These are phyloP conservation scores for Erythrophleum fordii DNA, from an alignment of 306 rosid species.

Conservation along the genomic window DNA sequence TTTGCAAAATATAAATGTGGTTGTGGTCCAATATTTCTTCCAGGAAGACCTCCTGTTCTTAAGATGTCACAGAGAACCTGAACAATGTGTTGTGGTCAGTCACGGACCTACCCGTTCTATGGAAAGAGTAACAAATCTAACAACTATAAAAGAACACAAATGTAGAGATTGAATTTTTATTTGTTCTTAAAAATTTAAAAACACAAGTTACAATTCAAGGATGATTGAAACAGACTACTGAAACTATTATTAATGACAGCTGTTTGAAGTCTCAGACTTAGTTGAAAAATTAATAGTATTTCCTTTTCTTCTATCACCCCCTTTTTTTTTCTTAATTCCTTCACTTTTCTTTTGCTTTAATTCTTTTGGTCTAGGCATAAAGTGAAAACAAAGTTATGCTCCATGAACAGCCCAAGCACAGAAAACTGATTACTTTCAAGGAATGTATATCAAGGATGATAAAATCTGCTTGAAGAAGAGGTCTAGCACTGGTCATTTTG, in stretches of 20 bases:
- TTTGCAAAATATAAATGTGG: constrained; percentile 80
- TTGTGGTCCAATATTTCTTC: constrained; percentile 67
- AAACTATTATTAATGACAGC: constrained; percentile 9
- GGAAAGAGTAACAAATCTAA: constrained; percentile 10
- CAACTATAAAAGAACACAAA: constrained; percentile 1
- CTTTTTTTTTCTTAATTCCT: neutral
- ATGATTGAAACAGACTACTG: constrained; percentile 4
- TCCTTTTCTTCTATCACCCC: constrained; percentile 8
- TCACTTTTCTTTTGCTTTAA: neutral
- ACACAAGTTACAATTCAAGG: constrained; percentile 16
- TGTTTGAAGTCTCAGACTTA: neutral
- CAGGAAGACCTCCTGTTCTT: constrained; percentile 93
- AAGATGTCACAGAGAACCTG: constrained; percentile 93
- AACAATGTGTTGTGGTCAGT: constrained; percentile 35
- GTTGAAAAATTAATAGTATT: neutral
- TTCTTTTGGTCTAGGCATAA: constrained; percentile 1
- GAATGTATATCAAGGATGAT: neutral
- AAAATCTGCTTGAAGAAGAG: neutral
- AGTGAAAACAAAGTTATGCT: constrained; percentile 23
- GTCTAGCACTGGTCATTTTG: constrained; percentile 18
- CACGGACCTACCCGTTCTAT: constrained; percentile 17
- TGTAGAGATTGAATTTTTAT: neutral
- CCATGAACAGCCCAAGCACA: neutral
- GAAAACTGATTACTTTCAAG: neutral
- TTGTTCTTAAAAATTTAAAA: constrained; percentile 31